Evolutionary conservation across 2,329 filamentous ascomycete genomes (phyloP).

Genomic region (Bertia moriformis): DNA sequence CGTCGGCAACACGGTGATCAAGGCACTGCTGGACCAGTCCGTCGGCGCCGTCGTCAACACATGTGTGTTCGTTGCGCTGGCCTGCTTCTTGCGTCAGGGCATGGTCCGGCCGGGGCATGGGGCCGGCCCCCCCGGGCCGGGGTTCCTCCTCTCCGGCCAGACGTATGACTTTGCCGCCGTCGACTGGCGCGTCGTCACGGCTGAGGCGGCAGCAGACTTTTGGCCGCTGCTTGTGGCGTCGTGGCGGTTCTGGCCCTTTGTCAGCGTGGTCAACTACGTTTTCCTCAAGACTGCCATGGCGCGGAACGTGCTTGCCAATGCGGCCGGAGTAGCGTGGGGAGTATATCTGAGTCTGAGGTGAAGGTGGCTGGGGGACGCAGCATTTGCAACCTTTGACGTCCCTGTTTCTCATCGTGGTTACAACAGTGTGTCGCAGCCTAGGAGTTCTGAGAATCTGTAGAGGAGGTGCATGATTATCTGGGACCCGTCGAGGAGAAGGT

Average conservation of each 20-base stretch:
- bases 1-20: constrained; percentile 48
- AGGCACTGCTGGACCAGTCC: constrained; percentile 57
- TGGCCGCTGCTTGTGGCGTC: constrained; percentile 52
- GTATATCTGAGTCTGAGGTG: constrained; percentile 60
- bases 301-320: constrained; percentile 55
- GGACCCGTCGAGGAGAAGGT: too few species aligned
- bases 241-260: constrained; percentile 57
- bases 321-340: constrained; percentile 61
- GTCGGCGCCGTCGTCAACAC: constrained; percentile 52
- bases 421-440: too few species aligned
- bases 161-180: constrained; percentile 29
- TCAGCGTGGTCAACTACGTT: constrained; percentile 57
- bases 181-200: constrained; percentile 26
- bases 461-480: too few species aligned
- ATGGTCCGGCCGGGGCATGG: constrained; percentile 21
- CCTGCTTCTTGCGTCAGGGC: constrained; percentile 37
- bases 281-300: constrained; percentile 55
- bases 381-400: too few species aligned
- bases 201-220: constrained; percentile 36
- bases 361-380: too few species aligned
- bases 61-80: constrained; percentile 43
- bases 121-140: constrained; percentile 17
- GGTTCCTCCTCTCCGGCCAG: constrained; percentile 16
- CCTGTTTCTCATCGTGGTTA: too few species aligned
- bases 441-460: too few species aligned